A percentile compares a stretch with the other conserved stretches of the same genome.
phyloP scores from a whole-genome alignment of 495 filamentous ascomycete genomes.

The Xylaria venustula region DNA sequence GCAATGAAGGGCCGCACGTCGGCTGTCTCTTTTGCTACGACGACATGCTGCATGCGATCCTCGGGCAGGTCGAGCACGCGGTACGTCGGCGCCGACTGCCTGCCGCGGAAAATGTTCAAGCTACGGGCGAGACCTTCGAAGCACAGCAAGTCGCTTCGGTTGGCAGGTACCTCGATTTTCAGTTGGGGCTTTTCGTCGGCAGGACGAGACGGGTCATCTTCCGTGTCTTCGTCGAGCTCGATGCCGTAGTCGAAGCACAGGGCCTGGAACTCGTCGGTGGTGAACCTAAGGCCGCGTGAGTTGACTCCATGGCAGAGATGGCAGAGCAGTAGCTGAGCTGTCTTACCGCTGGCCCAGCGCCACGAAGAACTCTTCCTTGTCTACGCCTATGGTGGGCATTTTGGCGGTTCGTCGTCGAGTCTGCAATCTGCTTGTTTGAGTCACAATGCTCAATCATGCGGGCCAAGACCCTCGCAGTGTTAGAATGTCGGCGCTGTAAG shows the following conservation, averaged over 20 bases:
- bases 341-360: slow-evolving; percentile 82
- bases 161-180: slow-evolving; percentile 98
- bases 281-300: slow-evolving; percentile 59
- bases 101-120: slow-evolving; percentile 90
- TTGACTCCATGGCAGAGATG: slow-evolving; percentile 12
- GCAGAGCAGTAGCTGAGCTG: slow-evolving; percentile 6
- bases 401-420: slow-evolving; percentile 19
- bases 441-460: slow-evolving; percentile 2
- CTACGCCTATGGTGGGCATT: slow-evolving; percentile 92
- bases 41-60: slow-evolving; percentile 75
- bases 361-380: slow-evolving; percentile 93
- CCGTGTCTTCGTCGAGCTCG: slow-evolving; percentile 95
- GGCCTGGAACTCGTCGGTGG: slow-evolving; percentile 90
- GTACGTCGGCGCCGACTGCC: slow-evolving; percentile 72
- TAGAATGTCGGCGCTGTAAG: no score
- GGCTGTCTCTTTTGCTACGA: slow-evolving; percentile 74
- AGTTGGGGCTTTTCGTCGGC: slow-evolving; percentile 83
- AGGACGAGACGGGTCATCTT: slow-evolving; percentile 68
- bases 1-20: slow-evolving; percentile 83
- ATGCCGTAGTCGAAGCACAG: slow-evolving; percentile 99
- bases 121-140: slow-evolving; percentile 96
- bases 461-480: no score
- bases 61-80: slow-evolving; percentile 65
- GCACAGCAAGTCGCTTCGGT: slow-evolving; percentile 98
- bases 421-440: slow-evolving; percentile 6